Evolutionary conservation across 768 basidiomycete species (phyloP), one percentile per base, ranked within the genome.

Genomic region (Cyathus striatus): DNA sequence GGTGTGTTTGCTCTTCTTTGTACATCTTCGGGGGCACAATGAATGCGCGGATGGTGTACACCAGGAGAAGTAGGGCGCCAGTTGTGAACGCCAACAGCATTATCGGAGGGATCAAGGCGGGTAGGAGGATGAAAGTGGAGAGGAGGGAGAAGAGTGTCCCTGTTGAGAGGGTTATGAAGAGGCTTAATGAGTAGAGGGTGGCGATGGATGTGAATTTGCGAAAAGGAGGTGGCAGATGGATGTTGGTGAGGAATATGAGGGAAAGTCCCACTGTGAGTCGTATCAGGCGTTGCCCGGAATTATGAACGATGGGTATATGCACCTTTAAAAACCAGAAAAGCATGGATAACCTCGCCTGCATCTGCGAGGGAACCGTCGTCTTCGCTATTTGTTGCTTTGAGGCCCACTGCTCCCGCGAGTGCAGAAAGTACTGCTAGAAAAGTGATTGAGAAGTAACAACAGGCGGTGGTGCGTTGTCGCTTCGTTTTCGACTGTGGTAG

Each of bases 21-120:
- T n/a, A n/a, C n/a, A n/a, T n/a, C n/a, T n/a, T n/a, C n/a, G n/a
- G n/a, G n/a, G n/a, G n/a, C n/a, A n/a, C n/a, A n/a, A n/a, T n/a
- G n/a, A n/a, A n/a, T n/a, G n/a, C 13, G 3, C 30, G 49, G 32
- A 57, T 43, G 40, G 54, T 45, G n/a, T 53, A 34, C 30, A 51
- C 13, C 30, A 32, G 30, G 30, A 32, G 30, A 16, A 32, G 17
- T 2, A 16, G 17, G 13, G 30, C 17, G 30, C 30, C 30, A 32
- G 2, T 25, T n/a, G 58, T 53, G 44, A 50, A 61, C 18, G 46
- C 42, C 14, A 58, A 44, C 42, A 52, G 56, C n/a, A 59, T 40
- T 14, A 50, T 40, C 4, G 52, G 42, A 16, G 57, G 45, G 48
- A 61, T 43, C 40, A 41, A 47, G 12, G 32, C 40, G 27, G 53